Evolutionary conservation across 495 filamentous ascomycete species (phyloP), one percentile per base, ranked within the genome.

Genomic region (Aspergillus incahuasiensis): DNA sequence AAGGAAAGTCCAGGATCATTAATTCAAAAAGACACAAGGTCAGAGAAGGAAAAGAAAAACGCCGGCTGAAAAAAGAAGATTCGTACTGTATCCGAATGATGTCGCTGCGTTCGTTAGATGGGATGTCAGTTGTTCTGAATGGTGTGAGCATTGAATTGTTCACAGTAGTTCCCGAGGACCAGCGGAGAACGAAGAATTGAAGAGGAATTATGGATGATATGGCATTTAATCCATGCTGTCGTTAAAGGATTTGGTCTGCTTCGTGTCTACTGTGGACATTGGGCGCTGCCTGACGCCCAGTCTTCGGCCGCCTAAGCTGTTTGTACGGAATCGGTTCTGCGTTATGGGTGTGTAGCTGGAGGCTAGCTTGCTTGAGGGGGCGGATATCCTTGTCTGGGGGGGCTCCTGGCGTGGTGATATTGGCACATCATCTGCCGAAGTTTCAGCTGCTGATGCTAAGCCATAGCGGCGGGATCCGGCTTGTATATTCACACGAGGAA

Each of bases 391-490:
- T 3, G 73, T 73, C 41, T 72, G 71, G 6, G 67, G 61, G 6
- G 54, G 22, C 4, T 72, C 63, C 51, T 60, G 50, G 41, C 60
- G 65, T 19, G 68, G 60, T 8, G 62, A 50, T 13, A 58, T 48
- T 24, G 59, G 54, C 35, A 45, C 50, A 21, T 68, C 64, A 16
- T 75, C 72, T 8, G 11, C 48, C 1, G 58, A 8, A 5, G 40
- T 49, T 25, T 61, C 58, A 45, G 25, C 49, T 43, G 67, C 53
- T n/a, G 72, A 48, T 18, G 68, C 59, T 15, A 72, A 45, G 2
- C 71, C 74, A 48, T 79, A 80, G n/a, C 76, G 68, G 20, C 76
- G 72, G n/a, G 68, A 74, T 21, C 75, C 76, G 15, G 70, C 73
- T 53, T 77, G 75, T 52, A 77, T 72, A 47, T 68, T 74, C 32